Percentiles rank a stretch among this genome's conserved stretches.
Conservation (phyloP, 768 basidiomycete species). For the Mrakia frigida region DNA sequence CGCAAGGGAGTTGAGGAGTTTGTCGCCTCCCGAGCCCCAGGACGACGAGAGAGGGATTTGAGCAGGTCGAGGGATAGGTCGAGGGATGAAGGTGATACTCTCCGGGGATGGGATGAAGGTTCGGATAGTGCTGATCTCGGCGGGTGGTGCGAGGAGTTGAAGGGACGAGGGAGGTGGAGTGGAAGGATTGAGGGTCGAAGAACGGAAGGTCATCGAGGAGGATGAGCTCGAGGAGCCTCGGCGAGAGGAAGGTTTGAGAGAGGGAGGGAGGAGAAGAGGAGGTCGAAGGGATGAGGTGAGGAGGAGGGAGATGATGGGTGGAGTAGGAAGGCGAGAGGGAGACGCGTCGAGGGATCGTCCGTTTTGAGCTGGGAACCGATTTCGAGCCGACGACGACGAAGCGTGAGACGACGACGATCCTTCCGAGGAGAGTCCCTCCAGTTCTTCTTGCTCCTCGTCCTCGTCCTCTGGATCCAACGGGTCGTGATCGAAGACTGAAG, state of each 20-base stretch:
- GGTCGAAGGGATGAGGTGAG: conserved; percentile 6
- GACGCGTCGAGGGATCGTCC: background rate
- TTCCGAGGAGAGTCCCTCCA: background rate
- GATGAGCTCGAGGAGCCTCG: background rate
- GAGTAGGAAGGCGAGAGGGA: background rate
- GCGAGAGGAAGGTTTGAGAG: background rate
- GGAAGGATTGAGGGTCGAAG: background rate
- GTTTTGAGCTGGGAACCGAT: background rate
- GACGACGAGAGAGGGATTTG: background rate
- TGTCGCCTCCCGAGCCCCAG: background rate
- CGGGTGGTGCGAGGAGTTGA: background rate
- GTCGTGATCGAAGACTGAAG: background rate
- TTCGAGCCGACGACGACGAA: background rate
- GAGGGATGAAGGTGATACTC: background rate
- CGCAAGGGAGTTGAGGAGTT: background rate
- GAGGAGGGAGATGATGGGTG: conserved; percentile 6
- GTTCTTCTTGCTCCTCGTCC: background rate
- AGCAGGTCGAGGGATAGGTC: background rate
- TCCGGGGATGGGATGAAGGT: background rate
- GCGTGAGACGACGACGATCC: background rate
- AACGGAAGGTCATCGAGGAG: background rate
- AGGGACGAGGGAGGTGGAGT: background rate
- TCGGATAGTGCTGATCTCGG: background rate
- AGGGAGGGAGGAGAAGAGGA: conserved; percentile 3
- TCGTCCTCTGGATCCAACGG: background rate